Conservation (phyloP, 495 filamentous ascomycete genomes). For the Talaromyces stipitatus region DNA sequence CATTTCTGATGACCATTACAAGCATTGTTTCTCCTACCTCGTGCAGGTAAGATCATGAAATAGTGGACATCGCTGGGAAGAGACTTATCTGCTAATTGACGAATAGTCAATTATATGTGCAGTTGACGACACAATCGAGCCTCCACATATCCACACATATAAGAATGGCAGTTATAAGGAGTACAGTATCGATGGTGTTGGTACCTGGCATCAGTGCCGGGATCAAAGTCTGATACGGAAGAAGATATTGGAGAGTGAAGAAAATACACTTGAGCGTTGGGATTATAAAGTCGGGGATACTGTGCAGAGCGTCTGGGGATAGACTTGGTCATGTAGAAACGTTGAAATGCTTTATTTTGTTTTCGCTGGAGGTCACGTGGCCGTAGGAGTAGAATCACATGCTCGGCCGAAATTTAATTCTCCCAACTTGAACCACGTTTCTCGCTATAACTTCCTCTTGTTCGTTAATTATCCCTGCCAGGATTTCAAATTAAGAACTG, state of each 20-base stretch:
- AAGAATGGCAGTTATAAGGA: not conserved
- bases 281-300: not conserved
- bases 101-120: not conserved
- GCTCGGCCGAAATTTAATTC: not conserved
- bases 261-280: not conserved
- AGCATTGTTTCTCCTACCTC: conserved; percentile 2
- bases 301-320: conserved; percentile 1
- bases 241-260: not conserved
- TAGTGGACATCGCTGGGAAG: not conserved
- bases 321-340: not conserved
- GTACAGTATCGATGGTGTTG: not conserved
- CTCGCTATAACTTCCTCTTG: conserved; percentile 3
- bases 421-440: conserved; percentile 1
- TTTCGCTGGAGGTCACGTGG: conserved; percentile 1
- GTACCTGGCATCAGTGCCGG: not conserved
- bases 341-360: no score
- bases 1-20: not conserved
- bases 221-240: not conserved
- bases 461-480: not conserved
- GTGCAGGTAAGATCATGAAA: not conserved
- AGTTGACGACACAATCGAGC: not conserved
- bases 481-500: not conserved
- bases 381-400: not conserved
- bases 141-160: not conserved
- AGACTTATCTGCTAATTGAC: not conserved